Base-by-base conservation (phyloP, 257 asterid genomes). In the Przewalskia tangutica region DNA sequence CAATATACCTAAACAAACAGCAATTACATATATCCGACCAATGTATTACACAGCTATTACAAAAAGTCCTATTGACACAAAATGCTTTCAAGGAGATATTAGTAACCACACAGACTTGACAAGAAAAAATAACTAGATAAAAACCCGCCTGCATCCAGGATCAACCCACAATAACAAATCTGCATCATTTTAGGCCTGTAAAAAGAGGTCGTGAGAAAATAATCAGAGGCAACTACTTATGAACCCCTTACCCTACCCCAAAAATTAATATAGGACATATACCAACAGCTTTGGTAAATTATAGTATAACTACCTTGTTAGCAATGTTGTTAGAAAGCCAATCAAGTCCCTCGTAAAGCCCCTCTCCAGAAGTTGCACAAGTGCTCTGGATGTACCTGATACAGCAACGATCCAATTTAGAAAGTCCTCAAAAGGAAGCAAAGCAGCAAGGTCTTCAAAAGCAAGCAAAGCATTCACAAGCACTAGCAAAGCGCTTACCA, bases 301-400 rank as follows among this genome's bases (percentile, higher is more conserved):
- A 48, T 42, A n/a, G 67, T 6, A 65, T 7, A 65, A 90, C 82
- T 90, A 77, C 98, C 97, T 93, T 92, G 91, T 84, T 93, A 83
- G 93, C 93, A 65, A 91, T 91, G 84, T 93, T 92, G 92, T 90
- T 93, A 58, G 98, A 93, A 79, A 93, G 98, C 98, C 98, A 94
- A 51, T 94, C 95, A 53, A 93, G 91, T 18, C 98, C 98, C 89
- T 93, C 98, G 4, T 92, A 93, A 55, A 93, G 95, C 67, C 98
- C 98, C 88, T 93, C 98, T 48, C 98, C 98, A 1, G 98, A 93
- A 82, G 98, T 93, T 17, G 98, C 98, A 85, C 98, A 93, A 66
- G 98, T 88, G 91, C 98, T 93, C 88, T 93, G 98, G 87, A 92
- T 94, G 85, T 94, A 94, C 98, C 98, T 92, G 83, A 85, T 65